Conservation (phyloP, 2,329 filamentous ascomycete species). For the Chalara sp. region DNA sequence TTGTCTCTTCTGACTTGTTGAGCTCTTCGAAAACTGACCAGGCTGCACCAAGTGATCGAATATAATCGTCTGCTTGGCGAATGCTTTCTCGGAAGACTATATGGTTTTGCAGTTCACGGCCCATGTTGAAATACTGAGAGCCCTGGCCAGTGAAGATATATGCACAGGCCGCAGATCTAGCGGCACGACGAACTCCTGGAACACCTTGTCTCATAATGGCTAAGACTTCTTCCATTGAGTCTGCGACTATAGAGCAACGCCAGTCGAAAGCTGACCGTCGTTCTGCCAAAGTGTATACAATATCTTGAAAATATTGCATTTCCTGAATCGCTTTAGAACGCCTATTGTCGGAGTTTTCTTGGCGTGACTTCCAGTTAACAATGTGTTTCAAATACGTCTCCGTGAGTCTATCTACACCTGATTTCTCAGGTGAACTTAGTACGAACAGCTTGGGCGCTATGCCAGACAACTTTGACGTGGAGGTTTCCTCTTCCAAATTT, state of each 20-base stretch:
- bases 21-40: neutral
- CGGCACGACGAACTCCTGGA: too few relatives aligned
- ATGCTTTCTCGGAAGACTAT: neutral
- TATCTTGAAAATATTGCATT: too few relatives aligned
- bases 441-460: neutral
- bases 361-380: too few relatives aligned
- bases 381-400: neutral
- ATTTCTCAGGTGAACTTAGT: neutral
- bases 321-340: too few relatives aligned
- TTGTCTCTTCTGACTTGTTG: neutral
- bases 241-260: too few relatives aligned
- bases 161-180: neutral
- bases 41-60: constrained; percentile 5
- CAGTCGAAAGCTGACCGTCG: too few relatives aligned
- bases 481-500: neutral
- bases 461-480: neutral
- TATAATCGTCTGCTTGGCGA: too few relatives aligned
- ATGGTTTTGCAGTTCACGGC: neutral
- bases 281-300: too few relatives aligned
- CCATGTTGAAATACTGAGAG: neutral
- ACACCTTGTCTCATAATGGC: too few relatives aligned
- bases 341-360: too few relatives aligned
- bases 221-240: too few relatives aligned
- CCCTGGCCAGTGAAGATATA: constrained; percentile 14
- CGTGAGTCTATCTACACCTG: neutral